phyloP scores from a whole-genome alignment of 805 yeast genomes.

The Candida schatavii region DNA sequence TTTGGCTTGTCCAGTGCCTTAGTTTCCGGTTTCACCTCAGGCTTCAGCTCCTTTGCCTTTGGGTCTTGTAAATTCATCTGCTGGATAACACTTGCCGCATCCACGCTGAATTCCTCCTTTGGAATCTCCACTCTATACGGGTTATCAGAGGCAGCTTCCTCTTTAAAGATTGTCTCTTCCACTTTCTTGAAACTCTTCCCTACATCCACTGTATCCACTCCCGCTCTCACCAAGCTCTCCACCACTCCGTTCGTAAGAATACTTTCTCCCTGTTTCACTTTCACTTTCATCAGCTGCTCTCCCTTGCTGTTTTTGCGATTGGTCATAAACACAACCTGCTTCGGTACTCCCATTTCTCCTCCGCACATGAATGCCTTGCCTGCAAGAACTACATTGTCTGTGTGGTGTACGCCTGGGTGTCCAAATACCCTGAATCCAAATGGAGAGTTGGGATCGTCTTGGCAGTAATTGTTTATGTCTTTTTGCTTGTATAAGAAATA shows the following conservation, averaged over 20 bases:
- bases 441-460: conserved; percentile 10
- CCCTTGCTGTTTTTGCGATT: conserved; percentile 5
- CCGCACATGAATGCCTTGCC: conserved; percentile 30
- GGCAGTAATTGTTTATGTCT: conserved; percentile 19
- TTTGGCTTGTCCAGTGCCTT: conserved; percentile 16
- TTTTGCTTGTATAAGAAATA: conserved; percentile 7
- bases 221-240: conserved; percentile 4
- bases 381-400: conserved; percentile 22
- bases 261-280: conserved; percentile 14
- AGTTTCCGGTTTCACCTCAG: neutral
- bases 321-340: conserved; percentile 28
- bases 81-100: conserved; percentile 14
- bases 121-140: conserved; percentile 14
- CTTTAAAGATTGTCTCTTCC: conserved; percentile 1
- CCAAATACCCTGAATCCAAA: conserved; percentile 21
- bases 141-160: neutral
- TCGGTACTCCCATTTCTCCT: conserved; percentile 26
- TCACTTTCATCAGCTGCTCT: conserved; percentile 15
- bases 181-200: conserved; percentile 14
- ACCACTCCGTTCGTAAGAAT: conserved; percentile 24
- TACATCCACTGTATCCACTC: conserved; percentile 6
- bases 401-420: conserved; percentile 22
- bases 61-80: conserved; percentile 8
- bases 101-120: conserved; percentile 21
- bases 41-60: neutral